Evolutionary conservation across 1,139 yeast species (phyloP).

Genomic region (Hyphopichia pseudoburtonii): DNA sequence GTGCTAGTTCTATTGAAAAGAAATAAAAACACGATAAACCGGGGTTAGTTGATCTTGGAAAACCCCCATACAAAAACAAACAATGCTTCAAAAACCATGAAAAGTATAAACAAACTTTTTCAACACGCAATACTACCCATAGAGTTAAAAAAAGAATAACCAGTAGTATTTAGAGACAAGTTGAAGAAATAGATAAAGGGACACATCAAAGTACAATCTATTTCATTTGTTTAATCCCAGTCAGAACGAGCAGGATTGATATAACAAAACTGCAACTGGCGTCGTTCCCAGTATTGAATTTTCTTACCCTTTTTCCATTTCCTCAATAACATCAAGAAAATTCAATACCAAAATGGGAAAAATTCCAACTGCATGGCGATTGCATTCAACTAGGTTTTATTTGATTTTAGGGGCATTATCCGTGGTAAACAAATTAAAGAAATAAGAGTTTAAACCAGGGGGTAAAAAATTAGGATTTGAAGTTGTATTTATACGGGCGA

Average conservation of each 20-base stretch:
- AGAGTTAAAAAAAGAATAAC: constrained; percentile 7
- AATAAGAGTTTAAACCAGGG: not conserved
- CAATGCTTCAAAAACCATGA: constrained; percentile 27
- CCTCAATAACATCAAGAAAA: no score
- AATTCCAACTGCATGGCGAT: constrained; percentile 3
- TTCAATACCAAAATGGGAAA: no score
- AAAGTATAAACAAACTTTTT: constrained; percentile 24
- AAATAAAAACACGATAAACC: constrained; percentile 48
- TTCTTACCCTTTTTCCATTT: no score
- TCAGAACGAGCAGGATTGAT: constrained; percentile 9
- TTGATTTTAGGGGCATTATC: constrained; percentile 35
- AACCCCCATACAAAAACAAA: constrained; percentile 35
- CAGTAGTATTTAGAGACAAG: constrained; percentile 13
- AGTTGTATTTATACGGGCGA: not conserved
- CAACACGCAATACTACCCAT: constrained; percentile 13
- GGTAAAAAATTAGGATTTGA: not conserved
- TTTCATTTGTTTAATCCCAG: constrained; percentile 11
- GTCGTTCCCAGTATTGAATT: no score
- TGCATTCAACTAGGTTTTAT: constrained; percentile 21
- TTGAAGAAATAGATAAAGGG: constrained; percentile 6
- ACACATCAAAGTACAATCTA: constrained; percentile 5
- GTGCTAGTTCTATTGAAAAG: constrained; percentile 44
- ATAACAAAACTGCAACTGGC: constrained; percentile 6
- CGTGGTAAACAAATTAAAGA: constrained; percentile 45
- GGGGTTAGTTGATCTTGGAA: constrained; percentile 45